These are phyloP conservation scores for Euphorbia tirucalli DNA, from an alignment of 345 rosid species.

Conservation along the genomic window DNA sequence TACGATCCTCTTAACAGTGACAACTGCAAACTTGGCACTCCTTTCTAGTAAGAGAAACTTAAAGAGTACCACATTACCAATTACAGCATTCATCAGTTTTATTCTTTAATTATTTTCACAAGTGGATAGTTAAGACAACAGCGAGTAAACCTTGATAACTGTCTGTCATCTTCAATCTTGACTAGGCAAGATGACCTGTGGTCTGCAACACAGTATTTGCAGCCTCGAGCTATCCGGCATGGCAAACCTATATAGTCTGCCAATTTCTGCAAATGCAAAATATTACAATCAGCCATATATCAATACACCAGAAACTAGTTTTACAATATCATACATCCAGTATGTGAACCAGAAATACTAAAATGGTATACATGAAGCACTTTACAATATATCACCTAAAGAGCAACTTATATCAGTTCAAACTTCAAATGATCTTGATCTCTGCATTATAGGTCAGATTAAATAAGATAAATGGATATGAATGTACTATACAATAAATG, in stretches of 20 bases:
- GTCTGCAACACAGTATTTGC: conserved; percentile 77
- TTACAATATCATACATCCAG: not conserved
- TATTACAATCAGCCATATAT: conserved; percentile 9
- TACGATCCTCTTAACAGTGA: not conserved
- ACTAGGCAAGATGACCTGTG: conserved; percentile 93
- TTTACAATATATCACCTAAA: not conserved
- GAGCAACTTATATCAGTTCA: not conserved
- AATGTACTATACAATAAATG: not conserved
- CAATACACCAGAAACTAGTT: not conserved
- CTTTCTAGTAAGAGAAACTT: not conserved
- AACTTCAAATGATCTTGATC: not conserved
- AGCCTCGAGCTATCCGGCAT: conserved; percentile 95
- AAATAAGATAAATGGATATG: not conserved
- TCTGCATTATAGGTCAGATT: not conserved
- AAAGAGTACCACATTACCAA: not conserved
- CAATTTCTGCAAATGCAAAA: conserved; percentile 65
- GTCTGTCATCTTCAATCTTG: conserved; percentile 73
- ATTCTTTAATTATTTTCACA: not conserved
- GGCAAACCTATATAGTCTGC: conserved; percentile 94
- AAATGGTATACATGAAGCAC: not conserved
- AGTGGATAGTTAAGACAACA: not conserved
- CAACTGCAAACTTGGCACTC: not conserved
- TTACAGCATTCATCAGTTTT: not conserved
- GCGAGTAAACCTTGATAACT: conserved; percentile 53
- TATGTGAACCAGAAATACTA: not conserved